Conservation (phyloP, 192 early-diverging fungal genomes). For the Gaertneriomyces semiglobifer region DNA sequence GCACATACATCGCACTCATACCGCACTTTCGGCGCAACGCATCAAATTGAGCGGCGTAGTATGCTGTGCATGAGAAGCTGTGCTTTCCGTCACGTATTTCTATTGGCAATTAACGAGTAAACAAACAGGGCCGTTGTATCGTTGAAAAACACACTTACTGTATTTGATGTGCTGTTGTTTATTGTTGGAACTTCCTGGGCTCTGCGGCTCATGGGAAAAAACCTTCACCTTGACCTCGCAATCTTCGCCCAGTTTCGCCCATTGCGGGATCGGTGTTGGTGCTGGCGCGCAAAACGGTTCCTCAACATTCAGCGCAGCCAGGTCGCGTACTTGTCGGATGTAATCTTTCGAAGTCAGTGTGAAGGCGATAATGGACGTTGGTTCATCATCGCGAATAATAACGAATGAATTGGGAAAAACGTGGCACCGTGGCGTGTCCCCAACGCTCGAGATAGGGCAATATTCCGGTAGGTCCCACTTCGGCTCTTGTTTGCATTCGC, state of each 20-base stretch:
- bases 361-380: conserved; percentile 52
- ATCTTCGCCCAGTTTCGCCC: conserved; percentile 17
- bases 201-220: conserved; percentile 19
- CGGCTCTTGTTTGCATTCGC: conserved; percentile 20
- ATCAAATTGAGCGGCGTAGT: conserved; percentile 48
- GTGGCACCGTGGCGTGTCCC: conserved; percentile 8
- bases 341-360: conserved; percentile 49
- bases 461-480: conserved; percentile 58
- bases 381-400: conserved; percentile 47
- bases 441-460: conserved; percentile 9
- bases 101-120: not conserved
- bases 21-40: conserved; percentile 40
- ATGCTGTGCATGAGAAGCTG: conserved; percentile 40
- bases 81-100: conserved; percentile 20
- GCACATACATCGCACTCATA: conserved; percentile 37
- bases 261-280: conserved; percentile 8
- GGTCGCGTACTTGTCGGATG: conserved; percentile 9
- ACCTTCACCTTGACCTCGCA: conserved; percentile 19
- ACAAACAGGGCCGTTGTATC: not conserved
- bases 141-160: conserved; percentile 38
- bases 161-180: conserved; percentile 52
- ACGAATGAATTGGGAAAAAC: conserved; percentile 37
- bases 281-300: not conserved
- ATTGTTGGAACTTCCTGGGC: not conserved
- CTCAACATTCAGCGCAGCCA: no score